Base-by-base conservation (phyloP, 2,329 filamentous ascomycete genomes). In the Sporothrix luriei region DNA sequence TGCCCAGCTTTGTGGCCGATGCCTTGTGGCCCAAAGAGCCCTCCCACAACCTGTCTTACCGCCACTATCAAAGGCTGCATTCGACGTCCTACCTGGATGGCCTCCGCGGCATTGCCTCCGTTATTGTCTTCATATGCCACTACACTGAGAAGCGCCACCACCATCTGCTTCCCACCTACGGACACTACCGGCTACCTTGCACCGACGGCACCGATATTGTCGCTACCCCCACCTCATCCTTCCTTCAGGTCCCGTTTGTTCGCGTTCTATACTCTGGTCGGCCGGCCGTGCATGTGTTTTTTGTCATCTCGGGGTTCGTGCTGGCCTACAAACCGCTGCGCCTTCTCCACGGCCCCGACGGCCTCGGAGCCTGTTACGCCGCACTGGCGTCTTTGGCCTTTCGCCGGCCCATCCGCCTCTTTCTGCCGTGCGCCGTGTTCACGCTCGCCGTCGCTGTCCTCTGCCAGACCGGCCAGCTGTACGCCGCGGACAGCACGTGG, bases 241-340 rank as follows among this genome's bases (percentile, higher is more conserved):
- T 74, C 16, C 72, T 84, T 24, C 83, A 84, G 74, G 75, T 84
- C 16, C 83, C 83, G 1, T 80, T 82, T 66, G 14, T 83, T 9
- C 79, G 82, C 68, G 76, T 83, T 38, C 68, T 83, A 24, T 82
- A 78, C 72, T 80, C 80, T 19, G 82, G 82, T 21, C 78, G 80
- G 21, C 81, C 82, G 10, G 82, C 83, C 81, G 83, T 85, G 2
- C 80, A 83, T 73, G 79, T 85, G 61, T 84, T 85, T 75, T 84
- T 84, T 75, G 79, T 84, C 72, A 82, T 85, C 48, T 84, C 82
- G 1, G 83, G 83, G 49, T 84, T 82, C 71, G 82, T 80, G 3
- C 78, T 85, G 26, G 79, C 82, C 9, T 79, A 80, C 72, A 82
- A 82, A 72, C 80, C 82, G 2, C 74, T 84, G 33, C 78, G 78